Evolutionary conservation across 2,329 filamentous ascomycete genomes (phyloP).

Genomic region (Colletotrichum karsti): DNA sequence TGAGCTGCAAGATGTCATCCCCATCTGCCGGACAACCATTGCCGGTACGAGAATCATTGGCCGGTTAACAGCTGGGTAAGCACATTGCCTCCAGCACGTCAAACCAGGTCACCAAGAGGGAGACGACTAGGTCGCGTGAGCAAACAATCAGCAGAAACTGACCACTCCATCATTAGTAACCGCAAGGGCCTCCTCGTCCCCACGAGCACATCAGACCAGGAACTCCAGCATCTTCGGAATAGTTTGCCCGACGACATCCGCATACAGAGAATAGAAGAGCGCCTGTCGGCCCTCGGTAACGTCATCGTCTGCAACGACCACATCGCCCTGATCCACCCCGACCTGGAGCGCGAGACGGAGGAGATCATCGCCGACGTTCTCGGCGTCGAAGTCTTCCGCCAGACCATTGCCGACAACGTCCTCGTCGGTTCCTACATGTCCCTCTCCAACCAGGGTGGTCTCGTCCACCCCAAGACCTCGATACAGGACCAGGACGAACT

Average conservation of each 20-base stretch:
- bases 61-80: conserved; percentile 88
- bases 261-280: conserved; percentile 97
- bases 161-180: conserved; percentile 66
- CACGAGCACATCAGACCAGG: conserved; percentile 95
- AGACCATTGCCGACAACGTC: conserved; percentile 97
- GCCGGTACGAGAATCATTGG: conserved; percentile 96
- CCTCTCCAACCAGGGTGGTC: conserved; percentile 92
- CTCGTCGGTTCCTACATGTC: conserved; percentile 97
- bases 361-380: conserved; percentile 97
- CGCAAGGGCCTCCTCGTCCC: conserved; percentile 96
- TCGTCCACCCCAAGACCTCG: conserved; percentile 96
- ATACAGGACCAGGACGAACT: conserved; percentile 99
- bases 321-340: conserved; percentile 94
- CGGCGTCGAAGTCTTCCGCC: conserved; percentile 88
- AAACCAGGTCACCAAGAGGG: neutral
- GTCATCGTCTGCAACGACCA: conserved; percentile 98
- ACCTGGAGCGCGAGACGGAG: conserved; percentile 96
- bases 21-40: conserved; percentile 96
- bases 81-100: neutral
- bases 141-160: neutral
- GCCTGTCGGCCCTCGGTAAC: conserved; percentile 93
- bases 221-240: conserved; percentile 96
- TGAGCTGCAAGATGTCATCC: conserved; percentile 96
- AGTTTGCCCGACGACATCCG: conserved; percentile 90
- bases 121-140: neutral